Evolutionary conservation across 2,329 filamentous ascomycete species (phyloP), one percentile per base, ranked within the genome.

Genomic region (Fusarium sublunatum): DNA sequence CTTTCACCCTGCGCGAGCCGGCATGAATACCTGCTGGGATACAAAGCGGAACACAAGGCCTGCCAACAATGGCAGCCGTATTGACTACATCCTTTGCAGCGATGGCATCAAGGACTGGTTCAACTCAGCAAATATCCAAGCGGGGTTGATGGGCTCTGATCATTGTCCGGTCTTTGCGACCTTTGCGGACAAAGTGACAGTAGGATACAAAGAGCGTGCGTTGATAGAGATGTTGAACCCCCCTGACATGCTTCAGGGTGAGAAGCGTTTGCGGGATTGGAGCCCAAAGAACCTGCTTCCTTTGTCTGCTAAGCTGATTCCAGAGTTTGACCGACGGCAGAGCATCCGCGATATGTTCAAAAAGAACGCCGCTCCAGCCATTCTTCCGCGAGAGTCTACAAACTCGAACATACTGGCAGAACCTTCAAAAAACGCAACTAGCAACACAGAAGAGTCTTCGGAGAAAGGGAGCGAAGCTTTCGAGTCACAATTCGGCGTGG

Each of bases 1-100:
- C 25, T 96, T 93, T 71, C 91, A 97, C 72, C 90, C 91, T 1
- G 78, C 81, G n/a, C 85, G 95, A 35, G 81, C 82, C 61, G 92
- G 92, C 59, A 98, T 99, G 95, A 98, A 92, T 75, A 98, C 95
- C 0, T 97, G 94, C 75, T 98, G 94, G 94, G 93, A 98, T 64
- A 93, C 92, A 46, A 93, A 91, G 74, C 91, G 93, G 72, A 98
- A 98, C 75, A 91, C 92, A n/a, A 84, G 95, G n/a, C 94, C 94
- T 4, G 93, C 91, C 3, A 98, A 98, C 74, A 96, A 90, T 75
- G 95, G 95, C 6, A 90, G 91, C 51, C 87, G 95, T 32, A 98
- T 98, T 68, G 95, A 99, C 76, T 98, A 96, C 76, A 85, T 99
- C 15, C 83, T 98, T 4, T 96, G 92, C 73, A 95, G 88, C 64